Base-by-base conservation (phyloP, 306 rosid genomes). In the Hippophae rhamnoides region DNA sequence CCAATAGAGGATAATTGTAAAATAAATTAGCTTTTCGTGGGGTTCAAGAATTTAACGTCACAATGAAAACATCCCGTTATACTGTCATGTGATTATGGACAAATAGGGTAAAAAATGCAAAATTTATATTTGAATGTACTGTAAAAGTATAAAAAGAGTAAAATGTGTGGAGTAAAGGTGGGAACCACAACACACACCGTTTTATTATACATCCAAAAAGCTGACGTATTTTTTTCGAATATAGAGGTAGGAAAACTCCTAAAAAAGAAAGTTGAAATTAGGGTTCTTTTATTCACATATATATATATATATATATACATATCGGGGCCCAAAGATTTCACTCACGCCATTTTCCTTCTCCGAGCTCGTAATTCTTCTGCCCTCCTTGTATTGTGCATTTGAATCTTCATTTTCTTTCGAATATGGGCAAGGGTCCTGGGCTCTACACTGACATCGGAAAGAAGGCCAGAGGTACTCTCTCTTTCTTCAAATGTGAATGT, bases 371-470 rank as follows among this genome's bases (percentile, higher is more conserved):
- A 18, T 0, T 18, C 23, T 18, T 18, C 23, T 18, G 23, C 23
- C 23, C 23, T 18, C 23, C 23, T 18, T 18, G 1, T 1, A 18
- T 11, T 43, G 61, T 66, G 13, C 18, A 41, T 40, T 47, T 56
- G 47, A 77, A 82, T 67, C 61, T 60, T 49, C 74, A 43, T 71
- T 70, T 68, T 74, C 52, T 48, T 13, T 10, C 41, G n/a, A 14
- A 47, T 63, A 90, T 90, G 97, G 74, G 71, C 41, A 86, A 85
- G 76, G 97, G 97, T 75, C 97, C 97, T 8, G 95, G 23, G 23
- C 23, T 18, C 23, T 18, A 18, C 23, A 18, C 23, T 18, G 23
- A 18, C 23, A 18, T 18, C 66, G 96, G 96, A 76, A 90, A 87
- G 61, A 83, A 74, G 71, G 83, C 96, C 72, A 79, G 94, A 84